Percentiles rank a stretch among this genome's conserved stretches.
phyloP scores from a whole-genome alignment of 805 yeast species.

The Metschnikowia peoriensis region DNA sequence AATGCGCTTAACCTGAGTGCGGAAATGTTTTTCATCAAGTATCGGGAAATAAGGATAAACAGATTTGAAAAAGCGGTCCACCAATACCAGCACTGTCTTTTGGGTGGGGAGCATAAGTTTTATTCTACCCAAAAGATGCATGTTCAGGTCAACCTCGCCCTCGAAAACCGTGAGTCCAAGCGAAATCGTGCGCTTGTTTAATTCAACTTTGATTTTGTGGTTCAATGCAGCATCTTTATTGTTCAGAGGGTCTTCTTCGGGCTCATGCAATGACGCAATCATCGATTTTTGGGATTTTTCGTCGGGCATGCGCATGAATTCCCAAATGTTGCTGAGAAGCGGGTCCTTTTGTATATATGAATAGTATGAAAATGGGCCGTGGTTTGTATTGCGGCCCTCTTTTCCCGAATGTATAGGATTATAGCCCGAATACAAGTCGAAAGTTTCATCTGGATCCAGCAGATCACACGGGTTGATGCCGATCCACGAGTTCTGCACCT shows the following conservation, averaged over 20 bases:
- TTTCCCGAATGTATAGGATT: conserved; percentile 42
- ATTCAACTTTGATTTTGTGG: conserved; percentile 13
- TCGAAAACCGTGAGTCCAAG: conserved; percentile 37
- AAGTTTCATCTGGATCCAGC: conserved; percentile 26
- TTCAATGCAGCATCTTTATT: background rate
- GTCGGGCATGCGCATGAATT: conserved; percentile 2
- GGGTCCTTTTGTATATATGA: conserved; percentile 49
- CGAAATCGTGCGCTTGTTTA: conserved; percentile 30
- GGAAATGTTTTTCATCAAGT: conserved; percentile 24
- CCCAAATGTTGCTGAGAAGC: conserved; percentile 15
- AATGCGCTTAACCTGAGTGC: conserved; percentile 40
- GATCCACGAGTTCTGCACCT: background rate
- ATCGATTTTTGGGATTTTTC: background rate
- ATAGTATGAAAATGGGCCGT: conserved; percentile 54
- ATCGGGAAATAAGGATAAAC: conserved; percentile 23
- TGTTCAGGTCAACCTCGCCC: conserved; percentile 28
- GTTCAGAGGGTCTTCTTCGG: conserved; percentile 13
- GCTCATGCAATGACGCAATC: background rate
- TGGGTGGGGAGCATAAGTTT: conserved; percentile 19
- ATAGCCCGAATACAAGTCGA: conserved; percentile 44
- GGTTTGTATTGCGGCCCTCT: conserved; percentile 39
- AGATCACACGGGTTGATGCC: conserved; percentile 5
- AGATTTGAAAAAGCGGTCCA: conserved; percentile 17
- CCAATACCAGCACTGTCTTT: conserved; percentile 16
- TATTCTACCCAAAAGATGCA: conserved; percentile 19